Evolutionary conservation across 2,329 filamentous ascomycete genomes (phyloP).

Genomic region (Endothia cerciana): DNA sequence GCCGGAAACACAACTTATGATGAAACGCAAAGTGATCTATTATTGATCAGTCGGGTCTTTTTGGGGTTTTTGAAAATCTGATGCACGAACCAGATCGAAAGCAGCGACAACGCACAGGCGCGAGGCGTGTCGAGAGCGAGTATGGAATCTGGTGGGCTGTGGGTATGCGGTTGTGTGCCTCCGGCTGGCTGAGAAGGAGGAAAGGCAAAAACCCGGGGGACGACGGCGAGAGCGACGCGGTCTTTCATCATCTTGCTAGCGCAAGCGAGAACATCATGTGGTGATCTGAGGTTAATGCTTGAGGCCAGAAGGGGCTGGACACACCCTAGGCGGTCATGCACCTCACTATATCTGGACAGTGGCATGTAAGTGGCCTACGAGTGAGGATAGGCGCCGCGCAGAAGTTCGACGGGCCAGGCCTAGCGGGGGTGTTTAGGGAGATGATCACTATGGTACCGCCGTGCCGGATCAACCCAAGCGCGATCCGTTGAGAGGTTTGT

Average conservation of each 20-base stretch:
- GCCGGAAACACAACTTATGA: neutral
- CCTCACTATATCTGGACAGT: neutral
- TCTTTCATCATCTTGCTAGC: neutral
- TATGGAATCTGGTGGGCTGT: neutral
- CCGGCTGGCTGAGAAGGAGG: slow-evolving; percentile 1
- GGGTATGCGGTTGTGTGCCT: slow-evolving; percentile 3
- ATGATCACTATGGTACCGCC: no score
- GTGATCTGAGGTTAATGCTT: neutral
- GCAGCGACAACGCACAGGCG: slow-evolving; percentile 6
- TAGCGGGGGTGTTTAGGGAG: no score
- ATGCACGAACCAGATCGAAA: neutral
- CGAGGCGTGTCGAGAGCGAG: neutral
- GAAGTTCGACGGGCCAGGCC: neutral
- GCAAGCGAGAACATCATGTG: neutral
- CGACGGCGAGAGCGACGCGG: neutral
- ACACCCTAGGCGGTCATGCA: neutral
- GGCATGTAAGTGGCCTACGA: neutral
- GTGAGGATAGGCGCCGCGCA: neutral
- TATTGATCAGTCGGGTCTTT: neutral
- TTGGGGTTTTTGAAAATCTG: neutral
- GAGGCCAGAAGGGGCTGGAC: neutral
- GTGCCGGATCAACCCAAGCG: no score
- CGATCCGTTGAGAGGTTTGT: no score
- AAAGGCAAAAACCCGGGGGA: neutral
- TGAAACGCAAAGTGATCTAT: slow-evolving; percentile 2